Evolutionary conservation across 768 basidiomycete genomes (phyloP), one percentile per base, ranked within the genome.

Genomic region (Collybia nuda): DNA sequence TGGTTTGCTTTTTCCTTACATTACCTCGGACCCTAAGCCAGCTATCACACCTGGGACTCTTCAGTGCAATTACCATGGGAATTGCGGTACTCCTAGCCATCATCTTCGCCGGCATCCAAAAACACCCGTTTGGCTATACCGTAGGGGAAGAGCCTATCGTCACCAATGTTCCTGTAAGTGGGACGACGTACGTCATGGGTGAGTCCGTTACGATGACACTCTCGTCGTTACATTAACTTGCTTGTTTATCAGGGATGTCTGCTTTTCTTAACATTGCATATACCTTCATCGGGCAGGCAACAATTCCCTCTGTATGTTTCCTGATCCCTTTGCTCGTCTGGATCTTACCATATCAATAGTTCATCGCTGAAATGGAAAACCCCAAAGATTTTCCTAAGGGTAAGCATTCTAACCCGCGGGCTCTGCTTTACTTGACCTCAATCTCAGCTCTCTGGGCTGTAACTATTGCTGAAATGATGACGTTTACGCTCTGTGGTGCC

Each of bases 281-380:
- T 52, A 76, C 75, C 6, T 66, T 75, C 24, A 68, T 75, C 22
- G 76, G 75, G 5, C 76, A 77, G 52, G 74, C 73, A 29, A 72
- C 71, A 0, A 54, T 76, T 6, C 76, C 76, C 17, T 73, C 73
- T 24, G 66, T 68, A 44, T 29, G 65, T 47, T 9, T 49, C 17
- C 26, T 44, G 23, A 9, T 43, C 32, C 50, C 24, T 11, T 12
- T 35, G 18, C 44, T 28, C 19, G 28, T 49, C 35, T 46, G 24
- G 15, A 46, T 19, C 6, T 36, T 19, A 15, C 28, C 14, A 45
- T 18, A 15, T 37, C 35, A 38, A n/a, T 53, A 67, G 65, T 75
- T 77, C 54, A 77, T 75, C 48, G 73, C 75, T 3, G 74, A 77
- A 51, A 76, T 77, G 74, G 69, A 72, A 55, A 68, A 77, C 24